Conservation (phyloP, 306 rosid species). For the Echinosophora koreensis region DNA sequence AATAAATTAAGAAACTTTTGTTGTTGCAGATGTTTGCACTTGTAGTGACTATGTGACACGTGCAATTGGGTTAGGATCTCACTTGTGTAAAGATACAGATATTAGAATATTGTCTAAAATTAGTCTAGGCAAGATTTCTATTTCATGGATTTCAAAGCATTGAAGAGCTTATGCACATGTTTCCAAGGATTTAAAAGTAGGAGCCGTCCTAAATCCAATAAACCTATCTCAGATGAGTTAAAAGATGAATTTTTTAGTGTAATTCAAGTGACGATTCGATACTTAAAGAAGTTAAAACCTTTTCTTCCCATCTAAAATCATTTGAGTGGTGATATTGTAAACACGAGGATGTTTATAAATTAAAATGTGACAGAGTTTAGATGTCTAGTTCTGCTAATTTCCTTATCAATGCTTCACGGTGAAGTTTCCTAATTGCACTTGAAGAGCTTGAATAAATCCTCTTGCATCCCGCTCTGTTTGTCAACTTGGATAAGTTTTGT, state of each 20-base stretch:
- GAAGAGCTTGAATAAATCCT: neutral
- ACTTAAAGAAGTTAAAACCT: no score
- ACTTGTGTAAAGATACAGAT: constrained; percentile 1
- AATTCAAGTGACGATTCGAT: no score
- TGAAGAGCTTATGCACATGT: constrained; percentile 6
- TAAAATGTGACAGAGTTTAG: neutral
- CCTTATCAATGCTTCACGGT: constrained; percentile 6
- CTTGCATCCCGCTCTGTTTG: neutral
- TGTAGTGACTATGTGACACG: constrained; percentile 7
- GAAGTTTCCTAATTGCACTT: neutral
- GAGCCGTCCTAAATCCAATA: neutral
- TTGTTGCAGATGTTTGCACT: constrained; percentile 22
- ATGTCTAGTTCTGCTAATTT: constrained; percentile 15
- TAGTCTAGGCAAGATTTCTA: neutral
- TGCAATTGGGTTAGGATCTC: constrained; percentile 28
- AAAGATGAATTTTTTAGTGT: no score
- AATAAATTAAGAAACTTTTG: constrained; percentile 11
- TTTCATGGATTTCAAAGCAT: neutral
- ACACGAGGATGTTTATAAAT: no score
- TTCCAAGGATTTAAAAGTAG: neutral
- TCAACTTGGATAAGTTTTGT: neutral
- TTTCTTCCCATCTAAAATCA: no score
- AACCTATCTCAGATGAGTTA: neutral
- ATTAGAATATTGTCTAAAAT: constrained; percentile 6
- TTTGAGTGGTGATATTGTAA: no score